Conservation (phyloP, 257 asterid species). For the Dorcoceras hygrometricum region DNA sequence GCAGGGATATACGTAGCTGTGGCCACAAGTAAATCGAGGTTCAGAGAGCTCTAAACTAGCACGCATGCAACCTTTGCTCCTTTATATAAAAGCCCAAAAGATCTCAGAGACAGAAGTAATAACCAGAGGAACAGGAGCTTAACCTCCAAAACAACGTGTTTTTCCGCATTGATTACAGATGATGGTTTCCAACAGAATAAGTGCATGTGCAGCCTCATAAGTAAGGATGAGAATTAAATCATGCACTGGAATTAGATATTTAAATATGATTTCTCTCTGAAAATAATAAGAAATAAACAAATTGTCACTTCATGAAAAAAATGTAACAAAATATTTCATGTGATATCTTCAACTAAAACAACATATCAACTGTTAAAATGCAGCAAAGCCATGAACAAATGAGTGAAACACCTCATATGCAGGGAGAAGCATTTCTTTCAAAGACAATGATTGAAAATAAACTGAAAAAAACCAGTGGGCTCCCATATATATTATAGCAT, state of each 20-base stretch:
- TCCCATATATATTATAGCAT: conserved; percentile 9
- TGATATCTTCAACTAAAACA: background rate
- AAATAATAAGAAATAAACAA: background rate
- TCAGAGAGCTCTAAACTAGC: conserved; percentile 7
- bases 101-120: conserved; percentile 1
- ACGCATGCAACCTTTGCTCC: conserved; percentile 7
- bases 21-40: conserved; percentile 11
- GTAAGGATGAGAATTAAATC: background rate
- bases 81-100: background rate
- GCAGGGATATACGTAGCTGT: conserved; percentile 9
- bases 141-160: background rate
- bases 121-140: background rate
- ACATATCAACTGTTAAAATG: too few species aligned
- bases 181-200: conserved; percentile 9
- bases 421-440: background rate
- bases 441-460: background rate
- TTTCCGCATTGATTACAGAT: conserved; percentile 6
- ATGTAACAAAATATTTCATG: background rate
- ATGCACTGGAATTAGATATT: background rate
- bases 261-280: background rate
- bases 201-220: background rate
- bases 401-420: conserved; percentile 9
- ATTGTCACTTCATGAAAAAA: background rate
- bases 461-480: background rate
- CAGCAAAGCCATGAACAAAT: background rate